These are phyloP conservation scores for Epithele typhae DNA, from an alignment of 768 basidiomycete genomes.

Conservation along the genomic window DNA sequence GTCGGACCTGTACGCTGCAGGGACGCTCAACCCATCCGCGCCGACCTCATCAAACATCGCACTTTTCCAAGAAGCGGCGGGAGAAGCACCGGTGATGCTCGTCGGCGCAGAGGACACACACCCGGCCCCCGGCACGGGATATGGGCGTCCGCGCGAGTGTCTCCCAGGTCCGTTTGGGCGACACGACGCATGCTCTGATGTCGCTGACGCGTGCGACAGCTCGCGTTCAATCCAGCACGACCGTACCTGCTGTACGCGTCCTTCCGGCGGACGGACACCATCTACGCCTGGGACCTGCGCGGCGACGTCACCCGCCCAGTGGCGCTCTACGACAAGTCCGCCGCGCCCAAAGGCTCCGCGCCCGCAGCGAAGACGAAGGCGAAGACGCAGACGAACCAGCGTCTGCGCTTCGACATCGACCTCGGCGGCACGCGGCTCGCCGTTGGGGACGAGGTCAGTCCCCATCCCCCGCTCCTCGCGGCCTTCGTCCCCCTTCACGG, in stretches of 20 bases:
- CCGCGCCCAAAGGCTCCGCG: not conserved
- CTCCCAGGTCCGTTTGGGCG: slow-evolving; percentile 43
- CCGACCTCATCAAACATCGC: slow-evolving; percentile 51
- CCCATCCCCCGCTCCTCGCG: slow-evolving; percentile 20
- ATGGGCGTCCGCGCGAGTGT: slow-evolving; percentile 38
- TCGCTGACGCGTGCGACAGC: slow-evolving; percentile 31
- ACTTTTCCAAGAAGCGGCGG: slow-evolving; percentile 58
- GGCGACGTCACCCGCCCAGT: slow-evolving; percentile 43
- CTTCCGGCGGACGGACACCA: slow-evolving; percentile 57
- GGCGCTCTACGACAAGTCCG: slow-evolving; percentile 26
- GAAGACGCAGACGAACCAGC: slow-evolving; percentile 74
- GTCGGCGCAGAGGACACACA: slow-evolving; percentile 46
- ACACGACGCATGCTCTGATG: slow-evolving; percentile 35
- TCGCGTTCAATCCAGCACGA: slow-evolving; percentile 72
- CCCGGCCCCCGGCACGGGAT: slow-evolving; percentile 23
- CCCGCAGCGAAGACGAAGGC: not conserved
- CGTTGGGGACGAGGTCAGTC: slow-evolving; percentile 63
- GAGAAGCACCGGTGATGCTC: slow-evolving; percentile 52
- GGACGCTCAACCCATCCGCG: slow-evolving; percentile 54
- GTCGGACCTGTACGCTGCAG: slow-evolving; percentile 71
- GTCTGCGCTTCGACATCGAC: slow-evolving; percentile 75
- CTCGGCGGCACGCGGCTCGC: slow-evolving; percentile 56
- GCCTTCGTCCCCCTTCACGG: slow-evolving; percentile 22
- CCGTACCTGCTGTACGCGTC: slow-evolving; percentile 77
- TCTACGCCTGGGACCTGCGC: slow-evolving; percentile 82